phyloP scores from a whole-genome alignment of 1,139 yeast genomes.

The Scheffersomyces insectosa region DNA sequence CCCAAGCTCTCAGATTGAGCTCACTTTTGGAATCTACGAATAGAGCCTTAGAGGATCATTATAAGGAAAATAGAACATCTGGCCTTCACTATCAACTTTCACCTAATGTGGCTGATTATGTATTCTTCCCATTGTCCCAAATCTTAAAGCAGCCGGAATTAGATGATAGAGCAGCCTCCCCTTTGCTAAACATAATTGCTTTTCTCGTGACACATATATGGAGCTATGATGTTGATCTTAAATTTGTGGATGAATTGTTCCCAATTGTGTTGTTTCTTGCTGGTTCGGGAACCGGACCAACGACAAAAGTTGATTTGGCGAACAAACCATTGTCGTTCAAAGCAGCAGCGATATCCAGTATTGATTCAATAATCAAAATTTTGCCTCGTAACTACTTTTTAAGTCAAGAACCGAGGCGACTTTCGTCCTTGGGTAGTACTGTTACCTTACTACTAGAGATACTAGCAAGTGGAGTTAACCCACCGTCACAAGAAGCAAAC shows the following conservation, averaged over 20 bases:
- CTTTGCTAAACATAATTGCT: slow-evolving; percentile 29
- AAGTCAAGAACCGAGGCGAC: slow-evolving; percentile 14
- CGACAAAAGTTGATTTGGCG: not conserved
- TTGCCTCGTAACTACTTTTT: slow-evolving; percentile 25
- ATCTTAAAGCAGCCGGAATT: slow-evolving; percentile 31
- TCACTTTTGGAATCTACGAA: slow-evolving; percentile 5
- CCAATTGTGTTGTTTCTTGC: slow-evolving; percentile 34
- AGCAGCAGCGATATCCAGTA: slow-evolving; percentile 17
- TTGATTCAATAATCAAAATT: slow-evolving; percentile 16
- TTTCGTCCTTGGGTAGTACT: slow-evolving; percentile 29
- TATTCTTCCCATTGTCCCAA: slow-evolving; percentile 42
- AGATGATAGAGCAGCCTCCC: slow-evolving; percentile 18
- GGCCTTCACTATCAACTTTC: slow-evolving; percentile 23
- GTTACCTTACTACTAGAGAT: slow-evolving; percentile 24
- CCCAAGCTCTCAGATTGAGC: not conserved
- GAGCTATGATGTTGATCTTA: slow-evolving; percentile 27
- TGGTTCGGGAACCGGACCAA: slow-evolving; percentile 10
- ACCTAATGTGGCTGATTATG: slow-evolving; percentile 40
- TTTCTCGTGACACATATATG: slow-evolving; percentile 33
- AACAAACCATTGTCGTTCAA: slow-evolving; percentile 20
- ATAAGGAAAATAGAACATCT: slow-evolving; percentile 9
- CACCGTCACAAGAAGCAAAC: slow-evolving; percentile 20
- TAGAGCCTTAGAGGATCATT: slow-evolving; percentile 16
- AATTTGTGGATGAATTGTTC: slow-evolving; percentile 36
- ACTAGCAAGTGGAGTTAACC: slow-evolving; percentile 9